These are phyloP conservation scores for Spencermartinsiella europaea DNA, from an alignment of 805 yeast genomes.

Conservation along the genomic window DNA sequence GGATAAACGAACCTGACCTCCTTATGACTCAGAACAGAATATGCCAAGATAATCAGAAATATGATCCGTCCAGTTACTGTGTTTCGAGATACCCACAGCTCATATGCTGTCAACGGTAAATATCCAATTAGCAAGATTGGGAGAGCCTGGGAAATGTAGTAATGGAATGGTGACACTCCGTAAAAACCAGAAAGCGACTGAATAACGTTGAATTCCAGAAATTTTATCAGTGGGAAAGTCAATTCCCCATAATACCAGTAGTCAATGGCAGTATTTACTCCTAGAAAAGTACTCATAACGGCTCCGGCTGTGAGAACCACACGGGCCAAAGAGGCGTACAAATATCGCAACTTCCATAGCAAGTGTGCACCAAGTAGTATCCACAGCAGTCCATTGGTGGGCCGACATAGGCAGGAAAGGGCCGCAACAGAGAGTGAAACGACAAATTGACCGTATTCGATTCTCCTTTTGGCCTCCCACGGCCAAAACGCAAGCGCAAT, in stretches of 20 bases:
- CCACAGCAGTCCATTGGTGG: slow-evolving; percentile 84
- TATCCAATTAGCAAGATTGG: slow-evolving; percentile 69
- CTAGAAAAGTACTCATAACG: slow-evolving; percentile 21
- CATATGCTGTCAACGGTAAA: slow-evolving; percentile 55
- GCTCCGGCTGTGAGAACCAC: slow-evolving; percentile 3
- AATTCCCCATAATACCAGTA: slow-evolving; percentile 47
- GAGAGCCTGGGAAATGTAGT: slow-evolving; percentile 75
- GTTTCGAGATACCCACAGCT: slow-evolving; percentile 29
- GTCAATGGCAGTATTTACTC: slow-evolving; percentile 41
- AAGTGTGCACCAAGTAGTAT: slow-evolving; percentile 44
- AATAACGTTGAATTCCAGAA: slow-evolving; percentile 71
- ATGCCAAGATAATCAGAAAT: slow-evolving; percentile 44
- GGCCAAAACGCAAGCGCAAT: slow-evolving; percentile 71
- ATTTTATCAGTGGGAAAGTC: slow-evolving; percentile 62
- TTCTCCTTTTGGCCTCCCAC: slow-evolving; percentile 34
- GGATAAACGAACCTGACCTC: slow-evolving; percentile 90
- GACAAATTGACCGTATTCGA: not conserved
- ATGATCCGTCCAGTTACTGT: slow-evolving; percentile 29
- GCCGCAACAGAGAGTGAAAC: slow-evolving; percentile 49
- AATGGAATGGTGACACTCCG: slow-evolving; percentile 80
- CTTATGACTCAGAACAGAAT: slow-evolving; percentile 73
- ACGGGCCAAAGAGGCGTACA: not conserved
- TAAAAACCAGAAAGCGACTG: slow-evolving; percentile 73
- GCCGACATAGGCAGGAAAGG: slow-evolving; percentile 66
- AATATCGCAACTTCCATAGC: slow-evolving; percentile 14